Base-by-base conservation (phyloP, 805 yeast species). In the Saccharomycopsis sp. region DNA sequence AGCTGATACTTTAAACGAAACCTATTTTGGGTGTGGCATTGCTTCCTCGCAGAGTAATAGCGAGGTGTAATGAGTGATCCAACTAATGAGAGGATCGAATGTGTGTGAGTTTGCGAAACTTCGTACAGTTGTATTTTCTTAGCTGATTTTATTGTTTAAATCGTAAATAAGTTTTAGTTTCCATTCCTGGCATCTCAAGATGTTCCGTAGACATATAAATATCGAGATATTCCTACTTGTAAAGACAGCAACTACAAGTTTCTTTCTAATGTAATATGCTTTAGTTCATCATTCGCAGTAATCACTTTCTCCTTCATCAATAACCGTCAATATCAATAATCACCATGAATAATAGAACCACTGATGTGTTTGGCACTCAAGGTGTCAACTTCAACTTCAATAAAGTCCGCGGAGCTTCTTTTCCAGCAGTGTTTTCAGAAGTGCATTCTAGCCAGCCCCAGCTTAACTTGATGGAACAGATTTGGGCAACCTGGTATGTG, bases 401-500 rank as follows among this genome's bases (percentile, higher is more conserved):
- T 19, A 44, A 44, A 44, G 49, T 44, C 49, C 49, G 22, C 22
- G 49, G 49, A 3, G 49, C 49, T 12, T 44, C 49, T 5, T 44
- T 44, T 19, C 22, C 49, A n/a, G 22, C 49, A 44, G 49, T 44
- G 22, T 44, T 44, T 12, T 44, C 49, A 17, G 49, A 44, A 17
- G 20, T 44, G 7, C 49, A 44, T 17, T 44, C 49, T 44, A 44
- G 49, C 12, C 49, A 44, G 22, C 22, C 49, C 22, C 72, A 75
- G 15, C 70, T 78, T 59, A 78, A 70, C 66, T 55, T 69, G 41
- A 47, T 82, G 22, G 93, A 87, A 69, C 77, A 76, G 60, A 63
- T 81, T 50, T 87, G 94, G 94, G 89, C 87, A 9, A 67, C 83
- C 35, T 87, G 82, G 76, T 87, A 86, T 73, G 73, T 78, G 56